These are phyloP conservation scores for Pythium brachiatum DNA, from an alignment of 352 stramenopile species.

Conservation along the genomic window DNA sequence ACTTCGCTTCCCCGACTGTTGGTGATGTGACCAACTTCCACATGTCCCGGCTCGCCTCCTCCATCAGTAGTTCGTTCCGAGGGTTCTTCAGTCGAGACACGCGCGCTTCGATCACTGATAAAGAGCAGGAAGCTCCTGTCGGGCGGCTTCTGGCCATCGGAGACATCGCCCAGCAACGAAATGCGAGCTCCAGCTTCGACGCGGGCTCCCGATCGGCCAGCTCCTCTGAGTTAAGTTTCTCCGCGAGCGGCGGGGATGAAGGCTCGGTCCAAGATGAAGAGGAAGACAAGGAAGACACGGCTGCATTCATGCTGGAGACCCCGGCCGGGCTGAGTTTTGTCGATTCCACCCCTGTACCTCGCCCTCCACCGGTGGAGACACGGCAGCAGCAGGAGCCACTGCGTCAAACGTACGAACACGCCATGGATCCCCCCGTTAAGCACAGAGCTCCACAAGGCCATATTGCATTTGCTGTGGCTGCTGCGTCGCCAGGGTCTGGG, in stretches of 20 bases:
- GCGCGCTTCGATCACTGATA: constrained; percentile 27
- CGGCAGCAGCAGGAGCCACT: constrained; percentile 6
- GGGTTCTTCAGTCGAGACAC: constrained; percentile 52
- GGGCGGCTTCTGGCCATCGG: constrained; percentile 64
- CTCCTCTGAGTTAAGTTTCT: neutral
- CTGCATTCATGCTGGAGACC: neutral
- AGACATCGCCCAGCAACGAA: constrained; percentile 41
- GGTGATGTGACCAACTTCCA: constrained; percentile 85
- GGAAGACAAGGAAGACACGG: constrained; percentile 12
- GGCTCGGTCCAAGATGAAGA: constrained; percentile 6
- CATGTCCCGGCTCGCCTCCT: constrained; percentile 70
- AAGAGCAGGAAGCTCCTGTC: constrained; percentile 45
- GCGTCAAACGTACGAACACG: constrained; percentile 9
- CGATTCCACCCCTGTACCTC: neutral
- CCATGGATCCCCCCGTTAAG: constrained; percentile 13
- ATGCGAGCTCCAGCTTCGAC: constrained; percentile 1
- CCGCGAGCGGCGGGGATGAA: neutral
- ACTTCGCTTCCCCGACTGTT: constrained; percentile 78
- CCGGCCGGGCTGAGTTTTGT: neutral
- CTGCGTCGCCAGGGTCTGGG: neutral
- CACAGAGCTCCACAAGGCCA: neutral
- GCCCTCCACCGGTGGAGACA: constrained; percentile 15
- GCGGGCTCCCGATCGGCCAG: neutral
- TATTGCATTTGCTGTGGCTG: constrained; percentile 4
- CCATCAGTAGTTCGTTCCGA: constrained; percentile 76